A percentile compares a stretch with the other conserved stretches of the same genome.
phyloP scores from a whole-genome alignment of 305 asterid genomes.

The Fraxinus nigra region DNA sequence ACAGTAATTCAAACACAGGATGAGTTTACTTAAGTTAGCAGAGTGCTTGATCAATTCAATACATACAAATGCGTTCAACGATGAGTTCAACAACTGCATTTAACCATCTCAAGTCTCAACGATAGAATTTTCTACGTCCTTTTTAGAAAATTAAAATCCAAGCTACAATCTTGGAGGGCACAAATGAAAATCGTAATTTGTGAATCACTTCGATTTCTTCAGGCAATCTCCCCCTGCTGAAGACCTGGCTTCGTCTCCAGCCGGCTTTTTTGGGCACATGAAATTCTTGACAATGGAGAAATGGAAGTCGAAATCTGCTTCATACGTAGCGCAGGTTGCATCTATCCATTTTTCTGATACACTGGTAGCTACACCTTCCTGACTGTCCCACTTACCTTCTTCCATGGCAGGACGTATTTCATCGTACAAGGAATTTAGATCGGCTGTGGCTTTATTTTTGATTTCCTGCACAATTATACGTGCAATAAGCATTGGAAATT shows the following conservation, averaged over 20 bases:
- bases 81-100: not conserved
- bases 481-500: not conserved
- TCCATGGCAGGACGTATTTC: conserved; percentile 86
- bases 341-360: conserved; percentile 76
- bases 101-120: not conserved
- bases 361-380: conserved; percentile 45
- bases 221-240: conserved; percentile 10
- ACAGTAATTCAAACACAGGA: not conserved
- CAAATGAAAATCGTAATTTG: conserved; percentile 10
- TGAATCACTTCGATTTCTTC: conserved; percentile 27
- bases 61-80: not conserved
- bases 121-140: not conserved
- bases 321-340: conserved; percentile 63
- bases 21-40: not conserved
- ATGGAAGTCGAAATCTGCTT: conserved; percentile 64
- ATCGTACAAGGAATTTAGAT: conserved; percentile 58
- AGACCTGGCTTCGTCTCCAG: conserved; percentile 23
- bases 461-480: conserved; percentile 47
- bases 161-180: not conserved
- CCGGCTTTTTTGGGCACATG: conserved; percentile 40
- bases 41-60: not conserved
- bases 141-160: not conserved
- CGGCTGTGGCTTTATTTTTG: conserved; percentile 49
- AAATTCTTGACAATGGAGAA: conserved; percentile 65
- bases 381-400: conserved; percentile 74